Base-by-base conservation (phyloP, 176 grass and related monocot genomes). In the Cenchrus purpureus region DNA sequence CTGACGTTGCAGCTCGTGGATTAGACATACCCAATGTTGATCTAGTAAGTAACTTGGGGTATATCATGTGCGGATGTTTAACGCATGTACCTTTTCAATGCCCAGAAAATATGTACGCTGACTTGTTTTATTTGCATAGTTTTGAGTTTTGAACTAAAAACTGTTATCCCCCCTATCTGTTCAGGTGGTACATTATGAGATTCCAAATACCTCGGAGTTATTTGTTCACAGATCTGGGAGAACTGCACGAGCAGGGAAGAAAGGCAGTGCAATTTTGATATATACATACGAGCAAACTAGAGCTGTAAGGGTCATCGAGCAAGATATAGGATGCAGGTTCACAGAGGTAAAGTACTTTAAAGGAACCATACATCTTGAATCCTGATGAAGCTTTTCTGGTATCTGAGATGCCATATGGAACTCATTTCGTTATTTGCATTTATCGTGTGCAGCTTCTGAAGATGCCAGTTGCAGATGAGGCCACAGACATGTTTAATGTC, bases 1-100 rank as follows among this genome's bases (percentile, higher is more conserved):
- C 96, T 61, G 91, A 98, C 79, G 93, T 98, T 15, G 93, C 93
- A 71, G 93, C 96, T 79, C 96, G 93, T 76, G 96, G 96, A 69
- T 86, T 98, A 56, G 96, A 95, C 88, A 98, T 98, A 86, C 96
- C 93, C 48, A 98, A 98, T 89, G 96, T 98, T 79, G 93, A 98
- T 93, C 63, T 98, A 65, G 96, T 95, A 77, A 89, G 89, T 86
- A 58, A 22, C 46, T 77, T 84, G 19, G 34, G 42, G 62, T 68
- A 69, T 87, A 71, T 62, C 66, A 55, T 46, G 22, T 76, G 28
- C 13, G 34, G 32, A 82, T 78, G 65, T 67, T 45, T 62, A 73
- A 13, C 34, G 14, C 16, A 51, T 79, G 25, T 19, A 20, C 59
- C 15, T 91, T 29, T 81, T 69, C 10, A 62, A 20, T 71, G 13